phyloP scores from a whole-genome alignment of 805 yeast genomes.

The Saturnispora halmiae region DNA sequence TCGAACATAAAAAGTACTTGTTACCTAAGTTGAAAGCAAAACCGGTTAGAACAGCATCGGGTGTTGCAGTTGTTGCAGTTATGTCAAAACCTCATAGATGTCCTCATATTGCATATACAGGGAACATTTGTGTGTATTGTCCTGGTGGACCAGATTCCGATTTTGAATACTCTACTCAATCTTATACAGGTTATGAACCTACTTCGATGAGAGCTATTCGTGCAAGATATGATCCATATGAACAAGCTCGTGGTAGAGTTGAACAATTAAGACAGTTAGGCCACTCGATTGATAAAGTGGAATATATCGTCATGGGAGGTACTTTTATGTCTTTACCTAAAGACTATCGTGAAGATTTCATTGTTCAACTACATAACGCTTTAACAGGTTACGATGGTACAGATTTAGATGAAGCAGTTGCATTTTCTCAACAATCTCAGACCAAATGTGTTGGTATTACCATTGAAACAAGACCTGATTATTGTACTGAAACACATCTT shows the following conservation, averaged over 20 bases:
- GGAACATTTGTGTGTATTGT: constrained; percentile 96
- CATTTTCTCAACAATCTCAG: constrained; percentile 83
- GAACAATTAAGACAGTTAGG: constrained; percentile 94
- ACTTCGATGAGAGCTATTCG: constrained; percentile 99
- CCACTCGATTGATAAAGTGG: constrained; percentile 94
- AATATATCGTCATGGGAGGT: constrained; percentile 97
- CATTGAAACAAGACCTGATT: constrained; percentile 96
- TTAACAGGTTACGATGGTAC: constrained; percentile 84
- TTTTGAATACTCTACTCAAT: constrained; percentile 95
- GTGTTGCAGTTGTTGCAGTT: constrained; percentile 98
- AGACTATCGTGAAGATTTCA: constrained; percentile 83
- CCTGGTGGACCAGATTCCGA: constrained; percentile 99
- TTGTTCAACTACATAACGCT: constrained; percentile 87
- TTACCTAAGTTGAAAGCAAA: constrained; percentile 95
- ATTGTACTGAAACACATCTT: constrained; percentile 91
- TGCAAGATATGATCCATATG: constrained; percentile 96
- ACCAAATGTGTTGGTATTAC: constrained; percentile 98
- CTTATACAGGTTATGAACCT: constrained; percentile 97
- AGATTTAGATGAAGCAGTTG: constrained; percentile 83
- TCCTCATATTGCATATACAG: constrained; percentile 98
- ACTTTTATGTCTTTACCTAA: constrained; percentile 93
- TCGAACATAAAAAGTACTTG: constrained; percentile 83
- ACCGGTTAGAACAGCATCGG: constrained; percentile 97
- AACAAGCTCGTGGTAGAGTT: constrained; percentile 95
- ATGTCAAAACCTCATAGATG: constrained; percentile 99